Base-by-base conservation (phyloP, 2,329 filamentous ascomycete species). In the Sporothrix brasiliensis region DNA sequence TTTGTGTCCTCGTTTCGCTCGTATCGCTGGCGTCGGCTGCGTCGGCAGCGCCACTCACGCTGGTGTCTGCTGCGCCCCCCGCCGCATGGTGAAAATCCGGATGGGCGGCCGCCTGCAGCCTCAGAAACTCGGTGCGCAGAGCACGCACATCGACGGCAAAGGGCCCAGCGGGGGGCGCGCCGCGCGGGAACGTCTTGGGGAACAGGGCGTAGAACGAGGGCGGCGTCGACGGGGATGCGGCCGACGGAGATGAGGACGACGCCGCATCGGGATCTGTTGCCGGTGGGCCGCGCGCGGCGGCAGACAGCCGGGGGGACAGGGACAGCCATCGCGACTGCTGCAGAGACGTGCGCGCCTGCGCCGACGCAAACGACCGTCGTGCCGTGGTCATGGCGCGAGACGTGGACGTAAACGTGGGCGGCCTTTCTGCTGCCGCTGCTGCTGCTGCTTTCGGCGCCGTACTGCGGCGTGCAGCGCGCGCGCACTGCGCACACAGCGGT, bases 61-160 rank as follows among this genome's bases (percentile, higher is more conserved):
- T 34, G 30, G 4, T 34, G 30, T 34, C 30, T 7, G 30, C 30
- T 7, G 4, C 3, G 30, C 30, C 6, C 30, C 30, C 76, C 47
- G 75, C 76, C 24, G 68, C 69, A 73, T 79, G 83, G 78, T 86
- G 83, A 72, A 90, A 83, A 79, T 95, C 92, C 0, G 92, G 92
- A 79, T 95, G 92, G 13, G 91, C 87, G 56, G 86, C 84, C 21
- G 89, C 87, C 81, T 99, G 95, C 0, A 97, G 86, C 72, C 88
- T 87, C 16, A 98, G 88, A 81, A 97, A 98, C 78, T 99, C 95
- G 74, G 87, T 87, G 66, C 92, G 91, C 24, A 98, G 87, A 19
- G 86, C 83, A 70, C 86, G 83, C 14, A 87, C 78, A 78, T 97
- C 86, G 77, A 98, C 88, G 16, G 83, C 80, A 84, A 98, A 99